Evolutionary conservation across 1,284 basidiomycete genomes (phyloP), one percentile per base, ranked within the genome.

Genomic region (Cryptococcus sp.): DNA sequence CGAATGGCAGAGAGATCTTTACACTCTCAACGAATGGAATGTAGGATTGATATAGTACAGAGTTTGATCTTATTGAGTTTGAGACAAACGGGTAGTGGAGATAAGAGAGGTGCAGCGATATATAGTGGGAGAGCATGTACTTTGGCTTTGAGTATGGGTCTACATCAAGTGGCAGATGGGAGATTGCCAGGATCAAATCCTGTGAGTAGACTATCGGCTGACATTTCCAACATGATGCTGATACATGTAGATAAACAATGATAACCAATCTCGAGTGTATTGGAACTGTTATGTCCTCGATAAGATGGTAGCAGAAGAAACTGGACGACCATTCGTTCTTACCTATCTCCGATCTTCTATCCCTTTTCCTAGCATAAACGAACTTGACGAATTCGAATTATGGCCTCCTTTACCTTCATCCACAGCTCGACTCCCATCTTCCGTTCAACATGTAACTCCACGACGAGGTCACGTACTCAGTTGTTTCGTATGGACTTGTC

Each of bases 281-380:
- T 79, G 78, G 76, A 73, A 74, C 59, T 70, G 69, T 50, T 79
- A 78, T 56, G 71, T 79, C 37, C 59, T 79, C 32, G 76, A 78
- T 64, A 78, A 78, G 64, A 65, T 73, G 13, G 61, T 79, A 4
- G 67, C 70, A 7, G 73, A 78, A 59, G 78, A 79, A 60, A 79
- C 78, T 43, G 78, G 78, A 4, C 70, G 77, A 5, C 71, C 76
- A 0, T 71, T 70, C 47, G 65, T 77, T 5, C 64, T 79, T 30
- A 67, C 73, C 1, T 76, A 73, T 37, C 65, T 72, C 4, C 71
- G 75, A 6, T 69, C 69, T 23, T 72, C 76, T 3, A 75, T 70
- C 6, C 77, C 78, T 0, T 60, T 79, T 13, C 73, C 78, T 0
- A 72, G 71, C 6, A 67, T 69, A 23, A 55, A 66, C 14, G 77